Percentiles rank a stretch among this genome's conserved stretches.
Conservation (phyloP, 805 yeast genomes). For the Cyberlindnera suaveolens region DNA sequence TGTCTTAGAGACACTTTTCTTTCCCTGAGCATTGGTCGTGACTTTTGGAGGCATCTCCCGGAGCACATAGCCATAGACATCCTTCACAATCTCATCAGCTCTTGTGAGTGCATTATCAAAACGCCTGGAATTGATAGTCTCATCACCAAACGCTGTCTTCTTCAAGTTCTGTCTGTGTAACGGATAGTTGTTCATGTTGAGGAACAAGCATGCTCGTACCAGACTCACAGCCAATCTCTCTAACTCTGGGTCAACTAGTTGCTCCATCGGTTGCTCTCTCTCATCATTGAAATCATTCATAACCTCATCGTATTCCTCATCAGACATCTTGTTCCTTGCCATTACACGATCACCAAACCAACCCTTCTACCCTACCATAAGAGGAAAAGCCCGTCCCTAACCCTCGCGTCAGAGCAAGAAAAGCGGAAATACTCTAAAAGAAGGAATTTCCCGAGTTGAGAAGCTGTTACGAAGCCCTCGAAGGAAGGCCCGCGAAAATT, state of each 20-base stretch:
- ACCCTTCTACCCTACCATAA: no score
- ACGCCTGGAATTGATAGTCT: neutral
- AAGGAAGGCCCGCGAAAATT: no score
- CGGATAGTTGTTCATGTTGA: constrained; percentile 6
- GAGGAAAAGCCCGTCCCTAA: no score
- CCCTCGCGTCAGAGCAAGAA: no score
- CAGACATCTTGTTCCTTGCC: neutral
- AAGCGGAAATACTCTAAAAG: no score
- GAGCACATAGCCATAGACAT: constrained; percentile 9
- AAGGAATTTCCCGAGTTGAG: no score
- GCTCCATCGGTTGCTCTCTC: neutral
- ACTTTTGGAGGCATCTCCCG: constrained; percentile 12
- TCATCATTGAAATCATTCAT: neutral
- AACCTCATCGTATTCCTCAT: neutral
- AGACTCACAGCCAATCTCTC: constrained; percentile 3
- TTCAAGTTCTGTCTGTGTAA: constrained; percentile 10
- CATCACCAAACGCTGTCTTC: constrained; percentile 9
- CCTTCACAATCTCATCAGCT: constrained; percentile 4
- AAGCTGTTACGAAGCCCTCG: no score
- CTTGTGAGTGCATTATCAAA: constrained; percentile 4
- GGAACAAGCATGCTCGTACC: constrained; percentile 9
- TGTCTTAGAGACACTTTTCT: constrained; percentile 4
- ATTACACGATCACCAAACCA: neutral
- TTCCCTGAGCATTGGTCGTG: constrained; percentile 6
- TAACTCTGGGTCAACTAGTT: constrained; percentile 1